Evolutionary conservation across 345 rosid genomes (phyloP), one percentile per base, ranked within the genome.

Genomic region (Gossypium thurberi): DNA sequence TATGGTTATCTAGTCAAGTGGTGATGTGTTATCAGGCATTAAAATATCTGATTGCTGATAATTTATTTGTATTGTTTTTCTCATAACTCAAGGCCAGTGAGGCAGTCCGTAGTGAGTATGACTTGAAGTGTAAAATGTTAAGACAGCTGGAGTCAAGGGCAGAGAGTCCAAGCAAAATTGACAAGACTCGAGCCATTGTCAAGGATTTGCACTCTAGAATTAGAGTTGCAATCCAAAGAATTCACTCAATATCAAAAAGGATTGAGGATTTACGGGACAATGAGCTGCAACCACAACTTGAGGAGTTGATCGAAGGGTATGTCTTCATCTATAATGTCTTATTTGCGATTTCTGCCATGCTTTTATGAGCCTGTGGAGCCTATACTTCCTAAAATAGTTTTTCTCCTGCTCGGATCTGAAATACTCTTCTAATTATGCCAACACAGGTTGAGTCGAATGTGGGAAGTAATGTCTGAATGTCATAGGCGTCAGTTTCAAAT

Each of bases 251-350:
- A 77, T 95, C 99, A 20, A 87, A 85, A 80, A 85, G 89, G 78
- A 90, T 95, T 57, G 99, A 92, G 84, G 98, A 92, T 69, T 79
- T 95, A 52, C 87, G 98, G 61, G 99, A 95, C 88, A 83, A 75
- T 74, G 99, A 95, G 83, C 97, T 92, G 57, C 98, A 95, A 77
- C 99, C 98, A 40, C 99, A 95, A 75, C 93, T 95, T 5, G 99
- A 95, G 76, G 99, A 95, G 81, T 81, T 95, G 76, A 93, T 95
- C 46, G 85, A 87, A 79, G 99, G 98, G 99, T 95, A 85, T 42
- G 17, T 50, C 59, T 15, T 50, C 46, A 0, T 0, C 46, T n/a
- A n/a, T 52, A 10, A 50, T 51, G 17, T 26, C 6, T 51, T 50
- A 28, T 28, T 51, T 28, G 17, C 46, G 25, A n/a, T 51, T 69